A percentile compares a stretch with the other conserved stretches of the same genome.
Conservation (phyloP, 345 rosid species). For the Cardamine resedifolia region DNA sequence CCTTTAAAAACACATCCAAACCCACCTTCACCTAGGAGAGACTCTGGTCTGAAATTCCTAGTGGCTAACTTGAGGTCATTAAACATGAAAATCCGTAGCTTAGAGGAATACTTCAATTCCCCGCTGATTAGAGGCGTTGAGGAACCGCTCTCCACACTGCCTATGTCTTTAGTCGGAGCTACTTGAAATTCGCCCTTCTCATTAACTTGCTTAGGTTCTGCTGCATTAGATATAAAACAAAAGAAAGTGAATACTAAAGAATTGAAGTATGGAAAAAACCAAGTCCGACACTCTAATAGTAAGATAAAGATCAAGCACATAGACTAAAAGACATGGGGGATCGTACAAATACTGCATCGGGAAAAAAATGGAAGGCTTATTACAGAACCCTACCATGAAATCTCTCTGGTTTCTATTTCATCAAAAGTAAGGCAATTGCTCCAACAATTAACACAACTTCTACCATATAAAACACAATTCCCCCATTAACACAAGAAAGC, state of each 20-base stretch:
- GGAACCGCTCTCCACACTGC: constrained; percentile 53
- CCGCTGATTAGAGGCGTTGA: constrained; percentile 64
- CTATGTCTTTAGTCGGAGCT: constrained; percentile 45
- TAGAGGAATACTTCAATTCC: constrained; percentile 69
- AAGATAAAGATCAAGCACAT: background rate
- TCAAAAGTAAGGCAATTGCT: background rate
- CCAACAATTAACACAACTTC: too few species aligned
- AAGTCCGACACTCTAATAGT: background rate
- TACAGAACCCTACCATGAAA: background rate
- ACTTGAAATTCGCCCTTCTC: constrained; percentile 46
- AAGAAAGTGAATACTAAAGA: constrained; percentile 1
- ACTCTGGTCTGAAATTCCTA: constrained; percentile 80
- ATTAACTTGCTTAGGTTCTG: constrained; percentile 43
- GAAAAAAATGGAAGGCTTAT: background rate
- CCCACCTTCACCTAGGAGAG: constrained; percentile 90
- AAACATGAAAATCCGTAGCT: constrained; percentile 64
- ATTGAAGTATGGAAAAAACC: background rate
- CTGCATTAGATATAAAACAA: constrained; percentile 33
- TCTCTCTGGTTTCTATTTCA: background rate
- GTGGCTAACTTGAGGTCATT: constrained; percentile 76
- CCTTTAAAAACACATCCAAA: constrained; percentile 96
- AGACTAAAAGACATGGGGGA: background rate
- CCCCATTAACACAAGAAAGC: background rate
- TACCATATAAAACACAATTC: too few species aligned
- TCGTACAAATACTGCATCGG: background rate